Conservation (phyloP, 78 protist species). For the Salpingoeca rosetta region DNA sequence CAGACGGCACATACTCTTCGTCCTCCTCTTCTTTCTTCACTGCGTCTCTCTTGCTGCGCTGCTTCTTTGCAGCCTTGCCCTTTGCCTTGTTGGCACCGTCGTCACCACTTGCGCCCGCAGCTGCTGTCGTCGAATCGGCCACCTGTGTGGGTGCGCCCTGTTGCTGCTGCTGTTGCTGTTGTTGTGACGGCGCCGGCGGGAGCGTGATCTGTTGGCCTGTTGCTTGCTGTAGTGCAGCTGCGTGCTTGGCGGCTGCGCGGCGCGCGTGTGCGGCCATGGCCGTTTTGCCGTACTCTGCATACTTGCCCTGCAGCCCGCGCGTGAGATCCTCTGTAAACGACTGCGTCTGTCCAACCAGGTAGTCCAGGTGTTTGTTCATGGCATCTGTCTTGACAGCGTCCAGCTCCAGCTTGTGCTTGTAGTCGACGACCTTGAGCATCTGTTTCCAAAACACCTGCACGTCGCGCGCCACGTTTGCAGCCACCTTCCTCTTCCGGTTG, state of each 20-base stretch:
- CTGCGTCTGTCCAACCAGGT: conserved; percentile 61
- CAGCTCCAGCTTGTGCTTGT: conserved; percentile 17
- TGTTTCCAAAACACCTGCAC: conserved; percentile 43
- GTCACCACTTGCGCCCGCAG: neutral
- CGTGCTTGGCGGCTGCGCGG: neutral
- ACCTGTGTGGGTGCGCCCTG: neutral
- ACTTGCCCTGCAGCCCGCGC: neutral
- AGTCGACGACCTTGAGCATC: conserved; percentile 34
- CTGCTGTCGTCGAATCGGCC: neutral
- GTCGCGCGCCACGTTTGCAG: conserved; percentile 14
- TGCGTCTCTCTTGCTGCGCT: neutral
- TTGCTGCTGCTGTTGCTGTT: neutral
- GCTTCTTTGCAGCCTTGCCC: neutral
- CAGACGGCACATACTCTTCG: neutral
- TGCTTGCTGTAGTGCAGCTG: neutral
- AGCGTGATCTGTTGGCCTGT: conserved; percentile 5
- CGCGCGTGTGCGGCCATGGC: neutral
- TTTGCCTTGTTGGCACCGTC: no score
- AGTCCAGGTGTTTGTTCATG: conserved; percentile 55
- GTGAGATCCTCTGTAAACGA: conserved; percentile 34
- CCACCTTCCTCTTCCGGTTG: conserved; percentile 12
- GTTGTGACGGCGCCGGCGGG: neutral
- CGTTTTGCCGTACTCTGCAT: neutral
- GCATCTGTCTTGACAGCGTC: conserved; percentile 8
- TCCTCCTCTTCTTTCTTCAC: neutral